Base-by-base conservation (phyloP, 805 yeast genomes). In the Candida sanyiensis region DNA sequence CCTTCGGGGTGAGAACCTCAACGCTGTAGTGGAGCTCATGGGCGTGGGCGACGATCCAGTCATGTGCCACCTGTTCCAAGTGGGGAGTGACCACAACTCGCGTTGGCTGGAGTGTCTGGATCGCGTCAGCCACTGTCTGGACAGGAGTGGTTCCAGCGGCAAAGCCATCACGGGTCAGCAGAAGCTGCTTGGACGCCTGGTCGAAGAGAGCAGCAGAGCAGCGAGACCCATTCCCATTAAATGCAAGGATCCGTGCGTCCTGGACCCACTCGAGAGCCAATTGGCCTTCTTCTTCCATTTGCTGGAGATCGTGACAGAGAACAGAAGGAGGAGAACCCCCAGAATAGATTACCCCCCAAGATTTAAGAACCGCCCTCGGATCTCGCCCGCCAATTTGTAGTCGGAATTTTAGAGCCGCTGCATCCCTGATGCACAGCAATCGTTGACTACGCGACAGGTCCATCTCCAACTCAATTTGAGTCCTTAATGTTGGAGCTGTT, bases 131-230 rank as follows among this genome's bases (percentile, higher is more conserved):
- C 10, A 27, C 17, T 6, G 23, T 11, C 11, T 38, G 33, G n/a
- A 22, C 25, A 10, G 20, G 22, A 11, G 19, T 32, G 29, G 17
- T 27, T 13, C 23, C 29, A 20, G 36, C 29, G 33, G 33, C 20
- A 18, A 18, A 25, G n/a, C 18, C 13, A 9, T 33, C 37, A 5
- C 16, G 34, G 2, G 28, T 18, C 4, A 38, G 27, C 15, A 21
- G n/a, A n/a, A 38, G 27, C 6, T 15, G 16, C 16, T 18, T 33
- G 16, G 17, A 10, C 5, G 10, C 7, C 17, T 8, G 23, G 7
- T 40, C 39, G 3, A 36, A 16, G 22, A 36, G 29, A 9, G 29
- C 16, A 15, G 36, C 15, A 15, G 17, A 17, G n/a, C 16, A 24
- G 17, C 12, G 15, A n/a, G 28, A 11, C 19, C 28, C 34, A 12